A percentile compares a stretch with the other conserved stretches of the same genome.
These are phyloP conservation scores for Inga laurina DNA, from an alignment of 306 rosid species.

Conservation along the genomic window DNA sequence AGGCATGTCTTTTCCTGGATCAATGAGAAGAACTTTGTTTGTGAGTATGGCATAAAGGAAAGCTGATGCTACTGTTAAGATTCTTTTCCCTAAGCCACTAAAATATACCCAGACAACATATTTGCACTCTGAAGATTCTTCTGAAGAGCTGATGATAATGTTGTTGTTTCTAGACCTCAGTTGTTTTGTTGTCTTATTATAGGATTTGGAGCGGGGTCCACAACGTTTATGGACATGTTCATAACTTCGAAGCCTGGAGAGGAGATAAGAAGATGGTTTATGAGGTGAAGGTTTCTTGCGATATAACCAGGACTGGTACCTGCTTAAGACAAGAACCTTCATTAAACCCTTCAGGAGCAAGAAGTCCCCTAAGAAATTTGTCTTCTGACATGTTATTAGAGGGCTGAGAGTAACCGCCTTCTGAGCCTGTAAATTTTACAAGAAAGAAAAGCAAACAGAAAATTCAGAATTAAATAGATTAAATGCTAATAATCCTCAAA, in stretches of 20 bases:
- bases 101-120: constrained; percentile 60
- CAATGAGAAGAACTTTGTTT: constrained; percentile 54
- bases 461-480: background rate
- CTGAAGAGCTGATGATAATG: constrained; percentile 4
- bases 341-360: constrained; percentile 40
- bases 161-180: constrained; percentile 38
- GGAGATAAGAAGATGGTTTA: constrained; percentile 52
- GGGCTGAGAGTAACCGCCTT: constrained; percentile 14
- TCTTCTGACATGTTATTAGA: constrained; percentile 24
- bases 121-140: constrained; percentile 39
- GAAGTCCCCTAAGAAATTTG: constrained; percentile 47
- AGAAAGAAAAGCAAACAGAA: background rate
- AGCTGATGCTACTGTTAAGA: constrained; percentile 51
- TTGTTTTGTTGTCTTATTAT: constrained; percentile 40
- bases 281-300: constrained; percentile 31
- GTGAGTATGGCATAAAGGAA: constrained; percentile 62
- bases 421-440: constrained; percentile 32
- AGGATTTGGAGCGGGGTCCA: constrained; percentile 52
- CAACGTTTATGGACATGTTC: constrained; percentile 58
- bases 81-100: constrained; percentile 61
- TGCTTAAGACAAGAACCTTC: constrained; percentile 53
- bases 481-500: background rate
- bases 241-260: constrained; percentile 51
- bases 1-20: constrained; percentile 57
- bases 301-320: constrained; percentile 48